Base-by-base conservation (phyloP, 306 rosid genomes). In the Begonia peltatifolia region DNA sequence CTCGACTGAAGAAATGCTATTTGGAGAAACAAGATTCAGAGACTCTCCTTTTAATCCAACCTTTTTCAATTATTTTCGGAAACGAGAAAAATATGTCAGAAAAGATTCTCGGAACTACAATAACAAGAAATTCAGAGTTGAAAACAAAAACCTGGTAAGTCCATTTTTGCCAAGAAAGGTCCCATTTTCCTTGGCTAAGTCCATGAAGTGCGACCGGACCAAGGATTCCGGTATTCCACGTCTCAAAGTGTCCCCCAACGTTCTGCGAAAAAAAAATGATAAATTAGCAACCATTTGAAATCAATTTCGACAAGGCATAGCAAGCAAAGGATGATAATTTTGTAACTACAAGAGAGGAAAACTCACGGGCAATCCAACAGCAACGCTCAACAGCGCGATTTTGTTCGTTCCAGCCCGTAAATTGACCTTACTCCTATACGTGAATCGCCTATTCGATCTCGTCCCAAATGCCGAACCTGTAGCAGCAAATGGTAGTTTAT, bases 1-100 rank as follows among this genome's bases (percentile, higher is more conserved):
- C 60, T 70, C 94, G 44, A 87, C 96, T 25, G 99, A 69, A 56
- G 96, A 79, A 65, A 81, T 66, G 44, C 82, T 69, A 36, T 70
- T 66, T 38, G 94, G 87, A 55, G 94, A 73, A 56, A 71, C 87
- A 57, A 92, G 99, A 67, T 83, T 78, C 93, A 86, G 65, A 66
- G 99, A 73, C 68, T 92, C 99, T 79, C 99, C 99, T 77, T 83
- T 81, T 70, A 92, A 74, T 30, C 99, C 99, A 35, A 87, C 92
- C 99, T 90, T 66, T 73, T 68, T 67, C 57, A 54, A 10, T 50
- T 42, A 36, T 49, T 42, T 23, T 23, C 5, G 35, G 9, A 5
- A 7, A 1, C 8, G 38, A 30, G 38, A 30, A 30, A 30, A 30
- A 30, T 30, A 30, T 1, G 38, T 30, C 1, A 30, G 38, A 30